Evolutionary conservation across 768 basidiomycete species (phyloP).

Genomic region (Serendipita sp.): DNA sequence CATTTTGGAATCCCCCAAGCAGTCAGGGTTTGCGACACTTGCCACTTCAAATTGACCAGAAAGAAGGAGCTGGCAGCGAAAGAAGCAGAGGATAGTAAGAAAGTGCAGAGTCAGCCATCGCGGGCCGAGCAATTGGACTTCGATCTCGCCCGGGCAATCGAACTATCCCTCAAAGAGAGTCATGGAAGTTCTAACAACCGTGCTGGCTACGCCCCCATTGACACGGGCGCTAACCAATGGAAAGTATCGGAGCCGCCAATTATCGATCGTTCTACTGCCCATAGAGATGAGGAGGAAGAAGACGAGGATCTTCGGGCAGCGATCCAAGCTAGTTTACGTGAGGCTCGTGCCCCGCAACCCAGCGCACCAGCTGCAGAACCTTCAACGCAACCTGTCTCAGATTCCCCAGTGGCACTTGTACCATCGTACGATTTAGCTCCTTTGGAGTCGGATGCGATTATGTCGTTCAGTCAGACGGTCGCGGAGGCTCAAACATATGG

Average conservation of each 20-base stretch:
- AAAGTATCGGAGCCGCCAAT: constrained; percentile 52
- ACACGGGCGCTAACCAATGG: constrained; percentile 33
- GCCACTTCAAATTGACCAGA: constrained; percentile 59
- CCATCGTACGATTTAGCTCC: constrained; percentile 64
- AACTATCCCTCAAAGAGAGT: constrained; percentile 71
- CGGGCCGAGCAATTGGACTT: constrained; percentile 36
- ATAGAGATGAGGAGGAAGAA: constrained; percentile 51
- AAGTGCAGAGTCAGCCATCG: neutral
- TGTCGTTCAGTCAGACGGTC: constrained; percentile 83
- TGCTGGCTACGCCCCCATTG: constrained; percentile 53
- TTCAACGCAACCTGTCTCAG: constrained; percentile 26
- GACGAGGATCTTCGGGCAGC: constrained; percentile 87
- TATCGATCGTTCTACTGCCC: constrained; percentile 33
- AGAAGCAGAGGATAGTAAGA: constrained; percentile 8
- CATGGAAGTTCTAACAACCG: constrained; percentile 28
- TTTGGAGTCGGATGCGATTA: constrained; percentile 66
- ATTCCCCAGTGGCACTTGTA: constrained; percentile 9
- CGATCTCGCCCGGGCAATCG: constrained; percentile 86
- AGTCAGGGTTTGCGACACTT: constrained; percentile 87
- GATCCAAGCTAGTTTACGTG: constrained; percentile 88
- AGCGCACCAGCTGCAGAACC: constrained; percentile 59
- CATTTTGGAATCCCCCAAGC: constrained; percentile 87
- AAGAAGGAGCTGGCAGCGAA: constrained; percentile 22
- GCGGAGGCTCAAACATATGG: constrained; percentile 70
- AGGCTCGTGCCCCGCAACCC: constrained; percentile 59